phyloP scores from a whole-genome alignment of 2,329 filamentous ascomycete genomes.

The Colletotrichum musicola region DNA sequence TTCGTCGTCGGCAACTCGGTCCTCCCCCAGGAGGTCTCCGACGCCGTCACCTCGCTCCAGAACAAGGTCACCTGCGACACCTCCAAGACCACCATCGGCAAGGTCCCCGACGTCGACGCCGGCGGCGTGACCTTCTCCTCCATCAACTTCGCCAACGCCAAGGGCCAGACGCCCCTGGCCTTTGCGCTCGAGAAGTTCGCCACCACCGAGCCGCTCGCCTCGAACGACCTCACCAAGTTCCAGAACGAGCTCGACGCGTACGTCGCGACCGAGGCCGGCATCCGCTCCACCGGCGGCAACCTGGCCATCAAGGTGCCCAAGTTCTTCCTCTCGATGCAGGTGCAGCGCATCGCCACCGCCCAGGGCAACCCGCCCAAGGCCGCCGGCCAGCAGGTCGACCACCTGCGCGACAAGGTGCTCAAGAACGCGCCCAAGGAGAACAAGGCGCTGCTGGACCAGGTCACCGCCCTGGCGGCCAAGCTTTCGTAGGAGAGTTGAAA shows the following conservation, averaged over 20 bases:
- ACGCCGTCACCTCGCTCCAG: slow-evolving; percentile 56
- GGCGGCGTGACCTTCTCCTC: slow-evolving; percentile 63
- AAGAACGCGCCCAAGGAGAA: slow-evolving; percentile 66
- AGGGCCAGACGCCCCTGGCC: slow-evolving; percentile 58
- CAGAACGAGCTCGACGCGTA: slow-evolving; percentile 68
- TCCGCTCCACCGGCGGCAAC: slow-evolving; percentile 65
- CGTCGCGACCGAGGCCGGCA: slow-evolving; percentile 69
- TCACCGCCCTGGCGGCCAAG: slow-evolving; percentile 52
- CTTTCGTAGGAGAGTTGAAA: not conserved
- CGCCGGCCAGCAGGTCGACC: slow-evolving; percentile 66
- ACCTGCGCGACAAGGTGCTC: slow-evolving; percentile 68
- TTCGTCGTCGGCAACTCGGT: slow-evolving; percentile 64
- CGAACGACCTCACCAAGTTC: slow-evolving; percentile 63
- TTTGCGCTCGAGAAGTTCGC: slow-evolving; percentile 68
- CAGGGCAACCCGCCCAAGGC: slow-evolving; percentile 66
- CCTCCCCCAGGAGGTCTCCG: slow-evolving; percentile 64
- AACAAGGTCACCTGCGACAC: slow-evolving; percentile 62
- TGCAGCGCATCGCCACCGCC: slow-evolving; percentile 69
- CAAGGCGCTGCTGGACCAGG: slow-evolving; percentile 63
- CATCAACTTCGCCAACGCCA: slow-evolving; percentile 67
- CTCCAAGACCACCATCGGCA: slow-evolving; percentile 60
- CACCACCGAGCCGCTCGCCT: slow-evolving; percentile 62
- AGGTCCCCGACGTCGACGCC: slow-evolving; percentile 69
- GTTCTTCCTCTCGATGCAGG: slow-evolving; percentile 72
- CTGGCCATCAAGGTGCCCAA: slow-evolving; percentile 72